Base-by-base conservation (phyloP, 805 yeast genomes). In the Barnettozyma siamensis region DNA sequence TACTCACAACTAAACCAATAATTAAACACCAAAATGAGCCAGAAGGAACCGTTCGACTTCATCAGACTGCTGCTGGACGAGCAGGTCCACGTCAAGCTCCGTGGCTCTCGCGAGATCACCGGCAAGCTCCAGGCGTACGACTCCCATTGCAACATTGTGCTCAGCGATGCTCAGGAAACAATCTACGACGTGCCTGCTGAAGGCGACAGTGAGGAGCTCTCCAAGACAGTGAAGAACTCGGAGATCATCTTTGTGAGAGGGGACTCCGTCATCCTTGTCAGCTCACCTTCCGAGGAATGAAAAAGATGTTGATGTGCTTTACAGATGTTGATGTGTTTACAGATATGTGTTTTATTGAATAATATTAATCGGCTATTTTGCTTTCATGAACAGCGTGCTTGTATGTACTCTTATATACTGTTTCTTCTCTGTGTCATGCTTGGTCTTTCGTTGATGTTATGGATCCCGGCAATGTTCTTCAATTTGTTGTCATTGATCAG, bases 161-260 rank as follows among this genome's bases (percentile, higher is more conserved):
- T 93, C 48, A 88, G 97, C 51, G 95, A 93, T 54, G 96, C 95
- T 7, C 75, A 73, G 41, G 99, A 93, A 59, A 85, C 84, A 2
- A 78, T 89, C 30, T 86, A 76, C 59, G 69, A 70, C 30, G 55
- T 80, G 13, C 73, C 69, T 26, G 79, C 72, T 5, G 75, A 65
- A 24, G 72, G 70, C 35, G 54, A 65, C 23, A 72, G 70, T 35
- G 54, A 48, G n/a, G 66, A 65, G 28, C 42, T 57, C 38, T 44
- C 37, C 15, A 38, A 46, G 27, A 42, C 31, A 19, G 70, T 70
- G 18, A 83, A 80, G 56, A 72, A 73, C 47, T 75, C 88, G 15
- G 96, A 87, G 42, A 86, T 93, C 88, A 80, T 93, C 33, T 91
- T 91, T 65, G 89, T 93, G 13, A 81, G 99, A 67, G 99, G 99